Evolutionary conservation across 1,284 basidiomycete species (phyloP), one percentile per base, ranked within the genome.

Genomic region (Sutorius eximius): DNA sequence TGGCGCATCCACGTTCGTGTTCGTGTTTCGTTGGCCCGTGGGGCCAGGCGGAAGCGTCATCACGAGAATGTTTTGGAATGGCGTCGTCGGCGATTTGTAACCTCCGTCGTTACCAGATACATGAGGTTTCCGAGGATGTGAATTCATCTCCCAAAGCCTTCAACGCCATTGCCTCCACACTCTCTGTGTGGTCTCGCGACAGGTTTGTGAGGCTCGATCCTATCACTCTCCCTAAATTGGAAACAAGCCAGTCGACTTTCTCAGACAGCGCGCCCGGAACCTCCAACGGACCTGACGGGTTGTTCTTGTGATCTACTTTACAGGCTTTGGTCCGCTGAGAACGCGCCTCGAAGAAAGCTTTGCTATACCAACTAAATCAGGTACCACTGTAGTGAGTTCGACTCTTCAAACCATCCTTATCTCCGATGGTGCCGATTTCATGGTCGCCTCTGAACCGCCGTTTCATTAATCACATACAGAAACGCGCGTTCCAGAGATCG

Each of bases 61-160:
- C 8, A 38, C 33, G 2, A 3, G 50, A 40, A 45, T 34, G 61
- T 62, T 56, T 48, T 51, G 11, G 45, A 48, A 47, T 43, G 27
- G 47, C 32, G 3, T 44, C 47, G 45, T 64, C 65, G 67, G 64
- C 20, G 53, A 44, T 68, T 66, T 36, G 42, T 7, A 49, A 2
- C 52, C 33, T 55, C 64, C 67, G 67, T 56, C 48, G 41, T 61
- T 57, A 44, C 62, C 53, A 64, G 53, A 42, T 27, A 51, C 59
- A 43, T 34, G 36, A 42, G 24, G 50, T 38, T 34, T 11, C n/a
- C 34, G 22, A 29, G 44, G 45, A 33, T 55, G 41, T 16, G 15
- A 42, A 37, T 20, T 22, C 7, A 5, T 50, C 45, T 51, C 29
- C 27, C 46, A 32, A 45, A 22, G 43, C 44, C 32, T 24, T 48